Evolutionary conservation across 192 early-diverging fungal species (phyloP), one percentile per base, ranked within the genome.

Genomic region (Fimicolochytrium jonesii): DNA sequence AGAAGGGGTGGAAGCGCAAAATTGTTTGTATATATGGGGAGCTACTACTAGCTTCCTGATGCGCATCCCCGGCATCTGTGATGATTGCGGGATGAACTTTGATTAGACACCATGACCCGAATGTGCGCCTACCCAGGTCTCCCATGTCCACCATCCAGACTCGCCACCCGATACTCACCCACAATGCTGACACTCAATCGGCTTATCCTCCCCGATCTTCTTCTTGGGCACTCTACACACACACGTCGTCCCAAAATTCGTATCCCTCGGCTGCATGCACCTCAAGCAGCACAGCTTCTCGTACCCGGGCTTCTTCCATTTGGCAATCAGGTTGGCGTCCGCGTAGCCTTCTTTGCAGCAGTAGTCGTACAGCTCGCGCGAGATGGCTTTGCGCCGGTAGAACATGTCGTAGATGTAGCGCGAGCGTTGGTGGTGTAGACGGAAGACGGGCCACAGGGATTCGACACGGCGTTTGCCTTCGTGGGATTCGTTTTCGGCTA

Each of bases 211-310:
- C 66, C 93, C 88, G 34, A 99, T 68, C 60, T 91, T 93, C 44
- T 75, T 83, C 67, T 87, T 88, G 7, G 97, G 95, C 42, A 99
- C 94, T 37, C 97, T 86, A 79, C 97, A 99, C 4, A 96, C 87
- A 70, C 97, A 99, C 1, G 90, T 91, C 0, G 97, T 98, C 26
- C 94, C 93, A 78, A 90, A 96, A 71, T 95, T 97, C 13, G 94
- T 98, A 62, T 99, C 97, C 59, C 85, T 87, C 44, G 94, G 87
- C 61, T 99, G 97, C 59, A 99, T 95, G 69, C 97, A 98, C 53
- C 91, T 81, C 61, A 98, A 64, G 66, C 97, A 99, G 67, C 97
- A 99, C 33, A 99, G 81, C 66, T 94, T 93, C 69, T 99, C 97
- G 70, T 92, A 99, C 30, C 95, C 35, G 20, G 88, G 88, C 85